Conservation (phyloP, 805 yeast genomes). For the Kazachstania kunashirensis region DNA sequence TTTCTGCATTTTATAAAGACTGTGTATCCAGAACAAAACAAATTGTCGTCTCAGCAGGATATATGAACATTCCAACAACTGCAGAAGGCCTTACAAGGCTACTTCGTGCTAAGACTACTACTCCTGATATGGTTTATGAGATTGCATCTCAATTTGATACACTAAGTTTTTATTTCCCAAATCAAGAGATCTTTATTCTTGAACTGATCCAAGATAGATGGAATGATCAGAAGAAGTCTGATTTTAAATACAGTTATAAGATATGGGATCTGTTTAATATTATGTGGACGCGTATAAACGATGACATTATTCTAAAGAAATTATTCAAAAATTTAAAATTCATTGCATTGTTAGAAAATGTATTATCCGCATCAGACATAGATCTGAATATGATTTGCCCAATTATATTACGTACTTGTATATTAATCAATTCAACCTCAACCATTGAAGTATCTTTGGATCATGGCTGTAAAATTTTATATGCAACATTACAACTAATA, state of each 20-base stretch:
- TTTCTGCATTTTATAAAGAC: too few species aligned
- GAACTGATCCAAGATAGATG: constrained; percentile 54
- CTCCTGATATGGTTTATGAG: constrained; percentile 35
- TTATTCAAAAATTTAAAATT: constrained; percentile 36
- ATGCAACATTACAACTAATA: constrained; percentile 11
- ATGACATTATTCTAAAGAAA: constrained; percentile 30
- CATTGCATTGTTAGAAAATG: constrained; percentile 21
- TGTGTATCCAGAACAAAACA: background rate
- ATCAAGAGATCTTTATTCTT: constrained; percentile 42
- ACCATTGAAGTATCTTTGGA: constrained; percentile 22
- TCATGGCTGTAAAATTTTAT: constrained; percentile 16
- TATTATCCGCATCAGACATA: constrained; percentile 5
- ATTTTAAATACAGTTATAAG: constrained; percentile 34
- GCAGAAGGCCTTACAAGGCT: constrained; percentile 48
- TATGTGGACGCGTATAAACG: constrained; percentile 31
- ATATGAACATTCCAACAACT: constrained; percentile 16
- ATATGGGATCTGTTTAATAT: constrained; percentile 44
- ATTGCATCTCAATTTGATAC: constrained; percentile 30
- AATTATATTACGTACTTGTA: constrained; percentile 13
- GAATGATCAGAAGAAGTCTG: constrained; percentile 36
- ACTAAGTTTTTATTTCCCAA: constrained; percentile 42
- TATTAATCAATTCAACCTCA: constrained; percentile 17
- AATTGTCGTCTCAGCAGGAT: background rate
- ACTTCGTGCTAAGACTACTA: constrained; percentile 44
- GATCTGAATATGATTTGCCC: constrained; percentile 8